These are phyloP conservation scores for Starmerella davenportii DNA, from an alignment of 805 yeast genomes.

Conservation along the genomic window DNA sequence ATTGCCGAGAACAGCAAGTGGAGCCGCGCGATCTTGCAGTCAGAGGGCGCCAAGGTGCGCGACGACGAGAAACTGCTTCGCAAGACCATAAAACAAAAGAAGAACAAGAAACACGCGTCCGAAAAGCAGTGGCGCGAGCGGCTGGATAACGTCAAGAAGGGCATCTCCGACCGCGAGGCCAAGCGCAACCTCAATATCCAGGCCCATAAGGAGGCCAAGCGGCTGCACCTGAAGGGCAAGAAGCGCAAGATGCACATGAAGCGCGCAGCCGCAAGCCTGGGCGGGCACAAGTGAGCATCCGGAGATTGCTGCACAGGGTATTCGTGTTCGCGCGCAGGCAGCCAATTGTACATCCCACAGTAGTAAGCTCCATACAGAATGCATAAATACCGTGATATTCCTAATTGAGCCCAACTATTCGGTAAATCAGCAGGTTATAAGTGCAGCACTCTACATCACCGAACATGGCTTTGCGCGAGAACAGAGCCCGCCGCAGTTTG, in stretches of 20 bases:
- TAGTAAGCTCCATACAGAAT: too few species aligned
- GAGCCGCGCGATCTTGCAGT: constrained; percentile 66
- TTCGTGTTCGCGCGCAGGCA: too few species aligned
- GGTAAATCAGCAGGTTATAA: too few species aligned
- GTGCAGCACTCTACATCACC: too few species aligned
- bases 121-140: constrained; percentile 88
- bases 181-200: constrained; percentile 84
- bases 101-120: constrained; percentile 64
- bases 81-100: constrained; percentile 71
- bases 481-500: too few species aligned
- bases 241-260: constrained; percentile 31
- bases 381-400: too few species aligned
- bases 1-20: constrained; percentile 61
- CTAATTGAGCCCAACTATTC: too few species aligned
- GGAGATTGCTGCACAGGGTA: too few species aligned
- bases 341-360: too few species aligned
- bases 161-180: constrained; percentile 55
- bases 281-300: too few species aligned
- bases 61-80: constrained; percentile 80
- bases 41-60: constrained; percentile 72
- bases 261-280: too few species aligned
- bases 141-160: constrained; percentile 57
- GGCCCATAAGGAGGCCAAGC: constrained; percentile 59
- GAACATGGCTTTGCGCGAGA: too few species aligned
- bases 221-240: constrained; percentile 48